Percentiles rank a stretch among this genome's conserved stretches.
Evolutionary conservation across 768 basidiomycete species (phyloP).

Genomic region (Boletales sp.): DNA sequence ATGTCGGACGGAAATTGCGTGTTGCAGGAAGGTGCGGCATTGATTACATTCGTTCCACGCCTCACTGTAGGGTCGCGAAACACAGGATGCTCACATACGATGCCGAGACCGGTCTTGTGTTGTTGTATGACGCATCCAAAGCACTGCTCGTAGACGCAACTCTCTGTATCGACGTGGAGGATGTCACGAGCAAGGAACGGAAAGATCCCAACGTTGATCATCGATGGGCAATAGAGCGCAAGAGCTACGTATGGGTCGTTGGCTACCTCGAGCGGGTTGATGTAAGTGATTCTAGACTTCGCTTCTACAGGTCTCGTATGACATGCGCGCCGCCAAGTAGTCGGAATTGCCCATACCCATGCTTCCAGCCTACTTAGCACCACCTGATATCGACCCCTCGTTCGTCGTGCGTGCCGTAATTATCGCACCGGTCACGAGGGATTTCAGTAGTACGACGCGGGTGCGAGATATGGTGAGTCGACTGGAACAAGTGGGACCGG

Average conservation of each 20-base stretch:
- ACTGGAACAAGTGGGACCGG: conserved; percentile 15
- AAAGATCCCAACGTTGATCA: conserved; percentile 10
- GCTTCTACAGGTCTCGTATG: conserved; percentile 11
- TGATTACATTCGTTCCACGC: conserved; percentile 14
- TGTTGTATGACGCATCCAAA: conserved; percentile 48
- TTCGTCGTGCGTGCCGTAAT: conserved; percentile 55
- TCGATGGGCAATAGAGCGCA: conserved; percentile 52
- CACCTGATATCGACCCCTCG: conserved; percentile 39
- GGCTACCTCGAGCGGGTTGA: conserved; percentile 53
- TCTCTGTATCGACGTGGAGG: conserved; percentile 42
- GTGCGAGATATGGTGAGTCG: conserved; percentile 22
- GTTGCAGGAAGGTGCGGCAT: conserved; percentile 54
- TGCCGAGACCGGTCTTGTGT: conserved; percentile 39
- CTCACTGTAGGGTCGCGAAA: conserved; percentile 9
- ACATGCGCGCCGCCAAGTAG: conserved; percentile 26
- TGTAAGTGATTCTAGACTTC: conserved; percentile 33
- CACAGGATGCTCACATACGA: conserved; percentile 59
- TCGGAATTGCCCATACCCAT: conserved; percentile 38
- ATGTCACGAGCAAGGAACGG: conserved; percentile 11
- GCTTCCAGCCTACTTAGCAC: conserved; percentile 38
- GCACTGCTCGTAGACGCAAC: conserved; percentile 56
- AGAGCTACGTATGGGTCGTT: conserved; percentile 49
- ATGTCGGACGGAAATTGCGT: conserved; percentile 52
- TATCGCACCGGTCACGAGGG: conserved; percentile 40
- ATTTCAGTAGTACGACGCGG: conserved; percentile 36